phyloP scores from a whole-genome alignment of 768 basidiomycete genomes.

The Boletus barrowsii region DNA sequence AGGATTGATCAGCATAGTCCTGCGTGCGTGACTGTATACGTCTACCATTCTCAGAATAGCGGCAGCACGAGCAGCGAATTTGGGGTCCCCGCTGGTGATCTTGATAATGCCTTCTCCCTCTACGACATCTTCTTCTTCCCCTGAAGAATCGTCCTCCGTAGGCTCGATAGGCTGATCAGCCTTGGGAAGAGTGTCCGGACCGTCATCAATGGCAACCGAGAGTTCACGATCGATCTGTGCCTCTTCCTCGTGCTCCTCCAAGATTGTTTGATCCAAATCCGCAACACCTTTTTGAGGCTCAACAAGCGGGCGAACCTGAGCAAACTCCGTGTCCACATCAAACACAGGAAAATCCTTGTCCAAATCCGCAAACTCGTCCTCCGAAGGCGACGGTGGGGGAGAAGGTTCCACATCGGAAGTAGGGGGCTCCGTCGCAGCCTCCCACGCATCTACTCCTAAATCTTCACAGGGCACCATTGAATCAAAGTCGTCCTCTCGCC shows the following conservation, averaged over 20 bases:
- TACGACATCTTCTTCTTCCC: slow-evolving; percentile 32
- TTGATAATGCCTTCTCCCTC: slow-evolving; percentile 60
- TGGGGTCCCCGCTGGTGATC: slow-evolving; percentile 81
- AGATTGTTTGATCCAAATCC: slow-evolving; percentile 14
- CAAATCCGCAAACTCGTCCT: slow-evolving; percentile 20
- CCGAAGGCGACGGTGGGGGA: slow-evolving; percentile 2
- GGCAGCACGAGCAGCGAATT: slow-evolving; percentile 87
- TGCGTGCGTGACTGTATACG: background rate
- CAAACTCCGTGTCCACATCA: slow-evolving; percentile 16
- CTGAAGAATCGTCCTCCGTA: slow-evolving; percentile 18
- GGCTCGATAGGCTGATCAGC: background rate
- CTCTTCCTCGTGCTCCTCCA: slow-evolving; percentile 31
- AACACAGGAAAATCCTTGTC: slow-evolving; percentile 17
- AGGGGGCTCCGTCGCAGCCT: slow-evolving; percentile 21
- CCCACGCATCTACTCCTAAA: slow-evolving; percentile 11
- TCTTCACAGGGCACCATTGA: slow-evolving; percentile 4
- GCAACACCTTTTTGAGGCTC: background rate
- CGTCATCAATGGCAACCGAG: slow-evolving; percentile 29
- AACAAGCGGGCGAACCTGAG: slow-evolving; percentile 5
- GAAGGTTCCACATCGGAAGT: slow-evolving; percentile 14
- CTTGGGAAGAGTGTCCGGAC: background rate
- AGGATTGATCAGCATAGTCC: background rate
- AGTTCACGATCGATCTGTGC: slow-evolving; percentile 36
- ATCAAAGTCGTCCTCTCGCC: background rate
- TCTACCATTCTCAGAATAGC: slow-evolving; percentile 88